Conservation (phyloP, 441 rosid species). For the Flueggea neowawraea region DNA sequence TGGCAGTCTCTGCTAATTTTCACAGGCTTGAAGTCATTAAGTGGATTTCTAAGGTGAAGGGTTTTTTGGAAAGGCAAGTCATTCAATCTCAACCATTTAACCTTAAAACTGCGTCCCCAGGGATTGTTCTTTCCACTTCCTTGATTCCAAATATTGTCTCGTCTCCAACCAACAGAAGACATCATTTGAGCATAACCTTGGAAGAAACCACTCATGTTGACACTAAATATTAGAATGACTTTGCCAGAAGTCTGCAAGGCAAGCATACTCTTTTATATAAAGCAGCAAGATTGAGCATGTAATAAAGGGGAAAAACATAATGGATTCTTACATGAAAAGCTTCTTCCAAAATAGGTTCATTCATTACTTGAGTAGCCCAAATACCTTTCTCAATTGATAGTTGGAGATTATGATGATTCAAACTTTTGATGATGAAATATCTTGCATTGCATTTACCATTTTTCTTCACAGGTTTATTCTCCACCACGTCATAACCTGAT, state of each 20-base stretch:
- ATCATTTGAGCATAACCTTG: constrained; percentile 99
- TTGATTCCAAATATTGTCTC: constrained; percentile 88
- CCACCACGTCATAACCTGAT: constrained; percentile 35
- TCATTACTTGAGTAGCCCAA: constrained; percentile 99
- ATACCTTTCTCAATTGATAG: constrained; percentile 77
- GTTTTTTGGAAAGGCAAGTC: constrained; percentile 96
- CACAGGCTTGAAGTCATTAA: constrained; percentile 92
- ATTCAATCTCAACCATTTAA: constrained; percentile 82
- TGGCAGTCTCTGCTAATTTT: constrained; percentile 99
- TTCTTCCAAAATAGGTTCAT: constrained; percentile 94
- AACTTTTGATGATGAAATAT: constrained; percentile 95
- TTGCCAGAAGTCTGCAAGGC: constrained; percentile 79
- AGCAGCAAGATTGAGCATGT: constrained; percentile 27
- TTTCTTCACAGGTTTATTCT: constrained; percentile 33
- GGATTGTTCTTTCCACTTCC: constrained; percentile 85
- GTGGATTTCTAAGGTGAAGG: constrained; percentile 91
- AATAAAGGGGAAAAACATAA: constrained; percentile 16
- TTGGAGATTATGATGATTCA: constrained; percentile 76
- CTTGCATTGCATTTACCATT: constrained; percentile 54
- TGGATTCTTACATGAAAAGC: constrained; percentile 77
- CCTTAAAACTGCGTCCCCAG: constrained; percentile 96
- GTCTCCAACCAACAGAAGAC: constrained; percentile 93
- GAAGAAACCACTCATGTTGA: constrained; percentile 99
- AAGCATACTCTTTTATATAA: constrained; percentile 28
- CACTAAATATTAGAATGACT: constrained; percentile 87